Evolutionary conservation across 352 stramenopile species (phyloP).

Genomic region (Pythium folliculosum): DNA sequence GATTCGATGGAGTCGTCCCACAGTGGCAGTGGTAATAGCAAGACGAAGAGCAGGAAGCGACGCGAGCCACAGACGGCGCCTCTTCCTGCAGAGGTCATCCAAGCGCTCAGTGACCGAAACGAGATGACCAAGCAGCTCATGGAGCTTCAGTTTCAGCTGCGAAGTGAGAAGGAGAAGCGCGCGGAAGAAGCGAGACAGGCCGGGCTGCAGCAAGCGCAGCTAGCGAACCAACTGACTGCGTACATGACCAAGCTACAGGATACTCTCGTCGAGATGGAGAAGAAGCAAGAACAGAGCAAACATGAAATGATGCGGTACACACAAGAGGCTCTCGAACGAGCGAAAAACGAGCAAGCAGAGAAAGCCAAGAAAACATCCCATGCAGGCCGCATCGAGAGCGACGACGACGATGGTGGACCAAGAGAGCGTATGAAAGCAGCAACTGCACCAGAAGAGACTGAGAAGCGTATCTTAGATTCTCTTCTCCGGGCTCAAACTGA

Average conservation of each 20-base stretch:
- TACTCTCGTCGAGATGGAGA: constrained; percentile 63
- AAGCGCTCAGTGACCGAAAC: constrained; percentile 60
- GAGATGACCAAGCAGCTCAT: constrained; percentile 57
- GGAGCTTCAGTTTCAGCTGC: constrained; percentile 57
- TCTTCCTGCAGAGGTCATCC: constrained; percentile 35
- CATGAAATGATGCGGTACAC: constrained; percentile 70
- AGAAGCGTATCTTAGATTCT: constrained; percentile 65
- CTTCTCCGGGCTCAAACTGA: constrained; percentile 58
- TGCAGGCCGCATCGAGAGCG: constrained; percentile 50
- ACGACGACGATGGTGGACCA: constrained; percentile 32
- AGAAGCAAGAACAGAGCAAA: constrained; percentile 59
- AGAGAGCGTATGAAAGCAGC: constrained; percentile 12
- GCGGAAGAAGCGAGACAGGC: constrained; percentile 43
- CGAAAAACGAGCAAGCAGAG: constrained; percentile 41
- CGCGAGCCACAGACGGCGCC: constrained; percentile 27
- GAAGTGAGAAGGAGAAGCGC: constrained; percentile 49
- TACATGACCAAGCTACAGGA: constrained; percentile 68
- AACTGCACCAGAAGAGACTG: constrained; percentile 32
- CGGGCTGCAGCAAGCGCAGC: constrained; percentile 52
- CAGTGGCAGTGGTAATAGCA: constrained; percentile 1
- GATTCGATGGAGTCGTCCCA: constrained; percentile 5
- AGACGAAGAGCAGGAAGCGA: constrained; percentile 20
- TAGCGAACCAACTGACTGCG: constrained; percentile 47
- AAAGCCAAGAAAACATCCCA: constrained; percentile 33
- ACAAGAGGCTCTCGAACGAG: constrained; percentile 46